Percentiles rank a stretch among this genome's conserved stretches.
phyloP scores from a whole-genome alignment of 345 rosid genomes.

The Dimocarpus longan region DNA sequence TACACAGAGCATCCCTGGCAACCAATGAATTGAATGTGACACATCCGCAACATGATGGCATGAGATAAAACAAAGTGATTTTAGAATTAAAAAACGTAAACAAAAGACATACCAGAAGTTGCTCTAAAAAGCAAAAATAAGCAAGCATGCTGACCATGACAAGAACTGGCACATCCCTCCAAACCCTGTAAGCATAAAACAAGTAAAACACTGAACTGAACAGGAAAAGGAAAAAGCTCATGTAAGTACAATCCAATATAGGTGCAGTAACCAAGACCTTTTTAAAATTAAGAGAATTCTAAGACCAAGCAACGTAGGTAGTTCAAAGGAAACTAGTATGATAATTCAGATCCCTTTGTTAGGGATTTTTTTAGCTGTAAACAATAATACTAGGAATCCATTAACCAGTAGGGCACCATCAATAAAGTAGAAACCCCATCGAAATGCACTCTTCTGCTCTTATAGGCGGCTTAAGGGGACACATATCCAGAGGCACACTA shows the following conservation, averaged over 20 bases:
- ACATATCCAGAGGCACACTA: not conserved
- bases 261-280: not conserved
- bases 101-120: slow-evolving; percentile 42
- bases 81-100: not conserved
- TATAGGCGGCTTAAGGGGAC: not conserved
- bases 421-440: slow-evolving; percentile 3
- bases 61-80: slow-evolving; percentile 7
- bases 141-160: slow-evolving; percentile 72
- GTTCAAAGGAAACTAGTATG: not conserved
- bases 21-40: not conserved
- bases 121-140: slow-evolving; percentile 70
- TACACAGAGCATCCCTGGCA: not conserved
- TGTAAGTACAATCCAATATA: not conserved
- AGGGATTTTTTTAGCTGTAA: not conserved
- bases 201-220: slow-evolving; percentile 10
- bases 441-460: not conserved
- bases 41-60: not conserved
- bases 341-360: not conserved
- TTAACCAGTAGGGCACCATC: not conserved
- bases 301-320: not conserved
- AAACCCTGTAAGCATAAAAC: slow-evolving; percentile 39
- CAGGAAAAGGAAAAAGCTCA: not conserved
- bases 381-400: not conserved
- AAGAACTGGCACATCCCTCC: slow-evolving; percentile 61
- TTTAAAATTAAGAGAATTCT: not conserved